Evolutionary conservation across 768 basidiomycete genomes (phyloP), one percentile per base, ranked within the genome.

Genomic region (Hericium alpestre): DNA sequence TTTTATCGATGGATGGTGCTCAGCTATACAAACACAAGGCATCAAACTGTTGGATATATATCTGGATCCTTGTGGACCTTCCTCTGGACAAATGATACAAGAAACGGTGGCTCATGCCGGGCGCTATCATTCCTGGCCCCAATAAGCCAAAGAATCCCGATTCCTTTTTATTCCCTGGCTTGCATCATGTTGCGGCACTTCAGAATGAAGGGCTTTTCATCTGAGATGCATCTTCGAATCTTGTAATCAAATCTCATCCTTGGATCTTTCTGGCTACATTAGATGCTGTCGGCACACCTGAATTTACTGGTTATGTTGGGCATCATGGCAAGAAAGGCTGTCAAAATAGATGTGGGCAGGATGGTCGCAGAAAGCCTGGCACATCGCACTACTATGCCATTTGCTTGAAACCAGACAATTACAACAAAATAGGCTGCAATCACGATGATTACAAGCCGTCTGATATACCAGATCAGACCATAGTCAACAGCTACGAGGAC

Each of bases 281-380:
- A 0, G 56, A 65, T 38, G 27, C 48, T 4, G 57, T 57, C 4
- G 60, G 60, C 2, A 60, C 64, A 58, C 43, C 61, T 6, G 54
- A 66, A 27, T 51, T 74, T 3, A 68, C 63, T 60, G 73, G 75
- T 1, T 56, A 68, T 18, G 68, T 71, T n/a, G 71, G 74, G 0
- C 74, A 76, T 57, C 65, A 67, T 18, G 70, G 71, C 2, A 61
- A 27, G 40, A 38, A 27, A 22, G 59, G 58, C 1, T 67, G 66
- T 46, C 64, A 66, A 0, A 37, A 71, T 7, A 65, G 63, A 37
- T 75, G 72, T 57, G 55, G 59, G 0, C 47, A 71, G 0, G 59
- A 58, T 27, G 71, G 73, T 8, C 65, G 65, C 8, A 66, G 64
- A 22, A 74, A 73, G 56, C 65, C 59, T 1, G 58, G 52, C 4